Conservation (phyloP, 169 alveolate species). For the Cryptosporidium meleagridis region DNA sequence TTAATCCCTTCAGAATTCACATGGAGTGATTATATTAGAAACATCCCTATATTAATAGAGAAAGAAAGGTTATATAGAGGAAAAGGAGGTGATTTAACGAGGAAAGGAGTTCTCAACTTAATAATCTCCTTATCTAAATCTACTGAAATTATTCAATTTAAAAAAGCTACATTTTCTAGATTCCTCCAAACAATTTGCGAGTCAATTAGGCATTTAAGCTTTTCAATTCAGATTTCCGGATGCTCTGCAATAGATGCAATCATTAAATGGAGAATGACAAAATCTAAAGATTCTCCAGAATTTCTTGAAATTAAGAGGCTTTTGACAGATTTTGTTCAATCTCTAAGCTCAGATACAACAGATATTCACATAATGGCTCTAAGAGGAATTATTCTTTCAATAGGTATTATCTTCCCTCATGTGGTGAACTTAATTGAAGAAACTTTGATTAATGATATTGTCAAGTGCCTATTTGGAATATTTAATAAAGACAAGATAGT, state of each 20-base stretch:
- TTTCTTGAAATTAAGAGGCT: background rate
- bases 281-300: background rate
- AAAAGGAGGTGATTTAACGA: constrained; percentile 77
- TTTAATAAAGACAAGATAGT: constrained; percentile 3
- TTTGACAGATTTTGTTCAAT: background rate
- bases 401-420: constrained; percentile 46
- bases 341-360: background rate
- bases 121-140: constrained; percentile 58
- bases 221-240: constrained; percentile 76
- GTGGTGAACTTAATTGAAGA: background rate
- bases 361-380: constrained; percentile 51
- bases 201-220: constrained; percentile 65
- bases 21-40: constrained; percentile 57
- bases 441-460: background rate
- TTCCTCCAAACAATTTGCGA: constrained; percentile 75
- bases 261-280: constrained; percentile 34
- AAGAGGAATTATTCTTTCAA: constrained; percentile 40
- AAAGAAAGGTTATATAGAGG: constrained; percentile 75
- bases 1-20: background rate
- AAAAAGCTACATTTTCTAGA: constrained; percentile 76
- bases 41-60: constrained; percentile 67
- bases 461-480: constrained; percentile 13
- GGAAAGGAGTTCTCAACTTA: constrained; percentile 69
- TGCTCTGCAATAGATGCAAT: constrained; percentile 77
- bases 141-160: constrained; percentile 37